Evolutionary conservation across 768 basidiomycete genomes (phyloP).

Genomic region (Trametes cinnabarina): DNA sequence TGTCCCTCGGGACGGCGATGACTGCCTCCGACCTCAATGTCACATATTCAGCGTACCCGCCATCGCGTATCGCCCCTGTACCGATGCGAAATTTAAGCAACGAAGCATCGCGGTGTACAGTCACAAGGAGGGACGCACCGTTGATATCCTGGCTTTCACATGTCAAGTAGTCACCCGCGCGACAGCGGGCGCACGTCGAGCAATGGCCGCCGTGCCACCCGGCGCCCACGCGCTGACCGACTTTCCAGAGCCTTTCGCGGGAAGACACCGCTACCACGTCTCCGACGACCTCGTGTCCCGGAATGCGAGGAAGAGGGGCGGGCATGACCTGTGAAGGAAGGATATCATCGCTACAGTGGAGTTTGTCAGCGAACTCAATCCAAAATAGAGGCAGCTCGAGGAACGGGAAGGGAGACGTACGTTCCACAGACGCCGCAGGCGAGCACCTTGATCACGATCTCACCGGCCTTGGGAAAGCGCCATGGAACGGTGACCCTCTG

Average conservation of each 20-base stretch:
- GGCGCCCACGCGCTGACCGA: constrained; percentile 30
- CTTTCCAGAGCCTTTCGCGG: constrained; percentile 20
- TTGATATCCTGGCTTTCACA: constrained; percentile 26
- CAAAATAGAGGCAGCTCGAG: no score
- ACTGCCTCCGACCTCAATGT: constrained; percentile 28
- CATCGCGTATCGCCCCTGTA: constrained; percentile 26
- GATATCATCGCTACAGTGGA: constrained; percentile 19
- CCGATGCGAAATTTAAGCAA: neutral
- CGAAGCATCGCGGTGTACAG: neutral
- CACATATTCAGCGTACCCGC: constrained; percentile 31
- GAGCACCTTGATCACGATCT: constrained; percentile 29
- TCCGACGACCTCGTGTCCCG: constrained; percentile 31
- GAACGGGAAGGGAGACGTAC: neutral
- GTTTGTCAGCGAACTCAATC: neutral
- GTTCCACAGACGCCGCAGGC: constrained; percentile 30
- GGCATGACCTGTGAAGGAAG: constrained; percentile 17
- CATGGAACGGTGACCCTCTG: constrained; percentile 22
- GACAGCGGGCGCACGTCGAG: constrained; percentile 25
- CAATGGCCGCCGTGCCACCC: constrained; percentile 33
- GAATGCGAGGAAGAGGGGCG: constrained; percentile 24
- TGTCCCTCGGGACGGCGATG: constrained; percentile 24
- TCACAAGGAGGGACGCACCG: constrained; percentile 7
- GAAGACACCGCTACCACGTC: constrained; percentile 23
- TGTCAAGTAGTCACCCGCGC: constrained; percentile 26
- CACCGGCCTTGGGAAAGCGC: constrained; percentile 21